phyloP scores from a whole-genome alignment of 176 grass and related monocot species.

The Phragmites australis region DNA sequence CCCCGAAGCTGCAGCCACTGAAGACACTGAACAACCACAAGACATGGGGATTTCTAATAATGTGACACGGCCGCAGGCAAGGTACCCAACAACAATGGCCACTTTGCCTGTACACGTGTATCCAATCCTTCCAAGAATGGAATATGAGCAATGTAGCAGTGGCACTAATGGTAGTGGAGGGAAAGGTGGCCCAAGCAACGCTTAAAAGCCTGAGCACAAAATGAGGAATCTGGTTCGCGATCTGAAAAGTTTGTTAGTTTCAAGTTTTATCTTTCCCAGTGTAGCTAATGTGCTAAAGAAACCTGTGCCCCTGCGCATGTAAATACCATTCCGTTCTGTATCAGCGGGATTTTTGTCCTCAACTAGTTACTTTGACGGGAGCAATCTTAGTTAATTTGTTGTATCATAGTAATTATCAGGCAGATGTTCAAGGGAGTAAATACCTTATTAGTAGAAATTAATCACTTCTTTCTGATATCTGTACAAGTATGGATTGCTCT shows the following conservation, averaged over 20 bases:
- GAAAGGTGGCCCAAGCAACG: slow-evolving; percentile 2
- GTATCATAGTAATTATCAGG: not conserved
- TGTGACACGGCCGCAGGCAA: slow-evolving; percentile 48
- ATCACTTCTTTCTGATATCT: not conserved
- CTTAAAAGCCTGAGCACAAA: slow-evolving; percentile 6
- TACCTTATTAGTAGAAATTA: not conserved
- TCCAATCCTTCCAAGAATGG: slow-evolving; percentile 40
- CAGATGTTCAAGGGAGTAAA: not conserved
- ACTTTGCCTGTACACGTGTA: slow-evolving; percentile 43
- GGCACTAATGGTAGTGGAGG: slow-evolving; percentile 26
- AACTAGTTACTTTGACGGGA: not conserved
- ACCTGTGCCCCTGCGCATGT: slow-evolving; percentile 11
- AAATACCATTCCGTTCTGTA: slow-evolving; percentile 17
- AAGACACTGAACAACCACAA: slow-evolving; percentile 34
- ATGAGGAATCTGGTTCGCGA: not conserved
- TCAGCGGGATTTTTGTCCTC: not conserved
- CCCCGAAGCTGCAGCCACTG: slow-evolving; percentile 46
- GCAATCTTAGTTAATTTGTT: not conserved
- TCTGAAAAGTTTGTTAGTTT: slow-evolving; percentile 1
- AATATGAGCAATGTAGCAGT: slow-evolving; percentile 57
- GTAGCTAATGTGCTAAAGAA: slow-evolving; percentile 19
- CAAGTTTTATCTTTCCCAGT: not conserved
- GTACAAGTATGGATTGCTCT: slow-evolving; percentile 12
- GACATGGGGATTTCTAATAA: slow-evolving; percentile 15
- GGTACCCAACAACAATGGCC: slow-evolving; percentile 30